phyloP scores from a whole-genome alignment of 2,329 filamentous ascomycete genomes.

The Botrytis fabae region DNA sequence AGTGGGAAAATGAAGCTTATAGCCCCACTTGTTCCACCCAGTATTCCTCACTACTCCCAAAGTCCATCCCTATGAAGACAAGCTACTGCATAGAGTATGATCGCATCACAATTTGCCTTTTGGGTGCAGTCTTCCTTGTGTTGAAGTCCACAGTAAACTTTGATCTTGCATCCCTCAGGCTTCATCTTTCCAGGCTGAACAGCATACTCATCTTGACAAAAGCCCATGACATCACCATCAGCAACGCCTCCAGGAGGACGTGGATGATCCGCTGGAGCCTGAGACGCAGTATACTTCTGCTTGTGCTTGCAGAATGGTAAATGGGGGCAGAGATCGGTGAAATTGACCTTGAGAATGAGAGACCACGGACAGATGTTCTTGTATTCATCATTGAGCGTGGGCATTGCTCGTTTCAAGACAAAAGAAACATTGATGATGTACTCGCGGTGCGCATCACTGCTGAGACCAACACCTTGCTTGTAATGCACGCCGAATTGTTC shows the following conservation, averaged over 20 bases:
- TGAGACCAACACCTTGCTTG: background rate
- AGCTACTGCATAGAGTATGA: background rate
- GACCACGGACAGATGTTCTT: background rate
- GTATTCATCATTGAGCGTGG: background rate
- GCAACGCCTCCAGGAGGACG: background rate
- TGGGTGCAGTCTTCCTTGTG: background rate
- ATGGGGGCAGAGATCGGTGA: background rate
- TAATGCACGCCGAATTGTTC: background rate
- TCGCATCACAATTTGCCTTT: background rate
- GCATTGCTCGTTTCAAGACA: background rate
- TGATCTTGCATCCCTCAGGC: background rate
- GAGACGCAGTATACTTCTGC: background rate
- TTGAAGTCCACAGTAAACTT: background rate
- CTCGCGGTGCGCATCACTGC: background rate
- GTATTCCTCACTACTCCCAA: background rate
- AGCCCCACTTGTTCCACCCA: background rate
- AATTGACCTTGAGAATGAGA: background rate
- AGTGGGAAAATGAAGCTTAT: background rate
- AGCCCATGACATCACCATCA: background rate
- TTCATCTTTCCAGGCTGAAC: background rate
- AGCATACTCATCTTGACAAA: background rate
- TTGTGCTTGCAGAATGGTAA: background rate
- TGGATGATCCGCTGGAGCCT: background rate
- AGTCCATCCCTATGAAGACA: slow-evolving; percentile 8
- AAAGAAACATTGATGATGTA: background rate